Evolutionary conservation across 768 basidiomycete genomes (phyloP), one percentile per base, ranked within the genome.

Genomic region (Mrakia hoshinonis): DNA sequence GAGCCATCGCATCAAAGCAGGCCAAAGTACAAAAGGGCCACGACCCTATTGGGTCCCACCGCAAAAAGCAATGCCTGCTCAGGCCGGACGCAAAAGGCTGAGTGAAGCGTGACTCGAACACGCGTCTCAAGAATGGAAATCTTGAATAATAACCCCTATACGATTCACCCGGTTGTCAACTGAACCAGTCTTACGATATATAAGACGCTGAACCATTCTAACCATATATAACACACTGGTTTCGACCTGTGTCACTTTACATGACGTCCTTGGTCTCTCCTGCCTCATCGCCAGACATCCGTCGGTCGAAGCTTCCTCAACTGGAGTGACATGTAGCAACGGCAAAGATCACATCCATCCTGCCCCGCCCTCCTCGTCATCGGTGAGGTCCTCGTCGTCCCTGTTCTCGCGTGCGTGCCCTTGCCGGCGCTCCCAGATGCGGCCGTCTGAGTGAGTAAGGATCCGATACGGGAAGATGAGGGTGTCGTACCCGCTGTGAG

Each of bases 311-410:
- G n/a, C n/a, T n/a, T n/a, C n/a, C n/a, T n/a, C n/a, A n/a, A n/a
- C n/a, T n/a, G n/a, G 22, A 52, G 6, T 22, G 22, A 39, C 2
- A 63, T 26, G 2, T 24, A 65, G 6, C 3, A 11, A 43, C 43
- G 15, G 15, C 7, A 43, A 43, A 22, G 15, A 55, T 65, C 39
- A 39, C n/a, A 63, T 43, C 63, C 52, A 71, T 1, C 39, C 61
- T 11, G 62, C 70, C 0, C 78, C 79, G 34, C 79, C 79, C 39
- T 81, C 81, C 66, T 93, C 83, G 71, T 83, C 92, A 75, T 92
- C 91, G 3, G 95, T 97, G 73, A 97, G 81, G 76, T 93, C 91
- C 70, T 94, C 95, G 22, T 87, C 89, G 39, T 82, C 82, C n/a
- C 83, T 80, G 3, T 93, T 55, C 31, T 3, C 79, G 5, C 89